Evolutionary conservation across 225 moss, liverwort and hornwort species (phyloP), one percentile per base, ranked within the genome.

Genomic region (Polytrichum commune): DNA sequence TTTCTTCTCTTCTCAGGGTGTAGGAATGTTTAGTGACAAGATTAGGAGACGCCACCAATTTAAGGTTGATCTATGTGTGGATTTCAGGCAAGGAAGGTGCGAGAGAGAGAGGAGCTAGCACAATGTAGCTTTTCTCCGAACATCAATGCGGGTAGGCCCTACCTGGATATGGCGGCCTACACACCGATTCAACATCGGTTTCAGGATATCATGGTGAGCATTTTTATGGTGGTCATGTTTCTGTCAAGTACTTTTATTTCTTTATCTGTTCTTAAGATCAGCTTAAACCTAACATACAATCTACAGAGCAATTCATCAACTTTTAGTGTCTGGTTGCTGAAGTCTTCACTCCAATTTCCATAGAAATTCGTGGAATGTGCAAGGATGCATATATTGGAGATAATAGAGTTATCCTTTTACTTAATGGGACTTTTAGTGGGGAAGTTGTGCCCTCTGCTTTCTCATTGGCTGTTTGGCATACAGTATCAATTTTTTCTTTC

Each of bases 41-140:
- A 25, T n/a, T 32, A 38, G 32, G 35, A 18, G 3, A 69, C 7
- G 23, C 32, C 29, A 22, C 71, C 4, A 18, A 78, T 28, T 61
- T 65, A 54, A 70, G 19, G 32, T 38, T 58, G 73, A 56, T 19
- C 19, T 60, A 19, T 65, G 26, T 28, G 66, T 54, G 77, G 64
- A 19, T 60, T 74, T 55, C 80, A 95, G 95, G 92, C 93, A 19
- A 88, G 91, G 77, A 93, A 79, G 71, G 75, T 86, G 28, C 85
- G 78, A 69, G 95, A 95, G 65, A 95, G 90, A 73, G 93, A 93
- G 73, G 93, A 95, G 77, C 83, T 83, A 65, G 93, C 91, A 63
- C 83, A 90, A 54, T 93, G 95, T 76, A 91, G 91, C 38, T 95
- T 93, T 76, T 86, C 82, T 75, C 92, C 95, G 18, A 88, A 85